Evolutionary conservation across 495 filamentous ascomycete species (phyloP), one percentile per base, ranked within the genome.

Genomic region (Penicillium simplicissimum): DNA sequence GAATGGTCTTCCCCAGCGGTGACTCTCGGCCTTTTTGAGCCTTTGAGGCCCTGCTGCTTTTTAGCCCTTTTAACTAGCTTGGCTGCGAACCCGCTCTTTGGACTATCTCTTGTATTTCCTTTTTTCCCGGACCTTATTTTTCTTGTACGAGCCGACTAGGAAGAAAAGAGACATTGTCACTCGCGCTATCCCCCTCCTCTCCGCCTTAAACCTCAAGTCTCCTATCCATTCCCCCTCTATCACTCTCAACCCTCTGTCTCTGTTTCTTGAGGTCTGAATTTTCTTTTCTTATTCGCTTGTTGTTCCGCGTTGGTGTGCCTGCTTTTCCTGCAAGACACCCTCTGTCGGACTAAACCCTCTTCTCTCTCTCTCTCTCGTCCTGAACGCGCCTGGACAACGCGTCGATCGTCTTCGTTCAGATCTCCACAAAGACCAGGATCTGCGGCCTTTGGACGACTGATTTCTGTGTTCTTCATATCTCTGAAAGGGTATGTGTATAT

Each of bases 281-380:
- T 23, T 45, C 42, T 11, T 23, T 45, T 45, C 8, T 45, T 45
- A 13, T 59, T 58, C 57, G 31, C 58, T 43, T 48, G 48, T 31
- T 60, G 52, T 63, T 62, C 59, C 57, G 36, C 67, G 57, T 45
- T 19, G 47, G 40, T 52, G 40, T 52, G 65, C 55, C 59, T 74
- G 58, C 55, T 67, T 70, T 67, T 62, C 67, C 80, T 80, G 78
- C 80, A 76, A 77, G 77, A 72, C 79, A 78, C 78, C 71, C 63
- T 72, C 71, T n/a, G 76, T 80, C 78, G 79, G 67, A 78, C 78
- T 67, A 79, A 79, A 81, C 76, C 76, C 78, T 77, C 73, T 69
- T 72, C 72, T 71, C 4, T 31, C 25, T 28, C 25, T 28, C 25
- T 28, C 28, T 31, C 74, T 77, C 70, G 51, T 40, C 58, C 4